phyloP scores from a whole-genome alignment of 2,329 filamentous ascomycete genomes.

The Elsinoe fawcettii region DNA sequence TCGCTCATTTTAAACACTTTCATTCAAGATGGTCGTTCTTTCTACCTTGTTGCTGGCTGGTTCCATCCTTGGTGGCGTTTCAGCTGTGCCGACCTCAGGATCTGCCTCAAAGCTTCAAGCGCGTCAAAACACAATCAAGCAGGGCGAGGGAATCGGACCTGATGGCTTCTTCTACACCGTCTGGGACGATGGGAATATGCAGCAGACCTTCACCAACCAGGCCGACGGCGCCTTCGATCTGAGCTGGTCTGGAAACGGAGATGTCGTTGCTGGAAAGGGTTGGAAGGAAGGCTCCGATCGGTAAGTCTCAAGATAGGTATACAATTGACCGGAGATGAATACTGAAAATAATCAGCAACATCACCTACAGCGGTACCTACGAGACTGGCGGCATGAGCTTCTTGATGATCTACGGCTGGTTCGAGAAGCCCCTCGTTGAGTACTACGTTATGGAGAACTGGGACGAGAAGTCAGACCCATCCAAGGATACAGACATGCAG shows the following conservation, averaged over 20 bases:
- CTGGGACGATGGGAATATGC: slow-evolving; percentile 13
- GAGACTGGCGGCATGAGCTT: slow-evolving; percentile 29
- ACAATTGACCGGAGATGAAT: not conserved
- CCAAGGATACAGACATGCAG: slow-evolving; percentile 28
- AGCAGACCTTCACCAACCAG: slow-evolving; percentile 14
- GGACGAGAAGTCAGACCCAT: slow-evolving; percentile 27
- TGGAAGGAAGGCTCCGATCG: slow-evolving; percentile 13
- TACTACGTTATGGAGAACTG: slow-evolving; percentile 49
- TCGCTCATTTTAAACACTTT: slow-evolving; percentile 8
- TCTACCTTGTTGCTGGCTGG: slow-evolving; percentile 13
- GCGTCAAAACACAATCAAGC: not conserved
- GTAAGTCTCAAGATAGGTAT: not conserved
- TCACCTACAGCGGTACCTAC: slow-evolving; percentile 28
- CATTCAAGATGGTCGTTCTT: slow-evolving; percentile 13
- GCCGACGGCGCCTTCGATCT: slow-evolving; percentile 9
- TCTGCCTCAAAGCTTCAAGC: not conserved
- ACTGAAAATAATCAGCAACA: not conserved
- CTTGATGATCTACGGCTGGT: slow-evolving; percentile 40
- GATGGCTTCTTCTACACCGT: slow-evolving; percentile 16
- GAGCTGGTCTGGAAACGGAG: slow-evolving; percentile 13
- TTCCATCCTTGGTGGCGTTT: slow-evolving; percentile 13
- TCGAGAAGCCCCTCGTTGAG: slow-evolving; percentile 45
- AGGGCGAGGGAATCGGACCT: slow-evolving; percentile 11
- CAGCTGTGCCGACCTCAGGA: not conserved
- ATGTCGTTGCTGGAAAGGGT: slow-evolving; percentile 16